These are phyloP conservation scores for Fraxinus excelsior DNA, from an alignment of 257 asterid genomes.

Conservation along the genomic window DNA sequence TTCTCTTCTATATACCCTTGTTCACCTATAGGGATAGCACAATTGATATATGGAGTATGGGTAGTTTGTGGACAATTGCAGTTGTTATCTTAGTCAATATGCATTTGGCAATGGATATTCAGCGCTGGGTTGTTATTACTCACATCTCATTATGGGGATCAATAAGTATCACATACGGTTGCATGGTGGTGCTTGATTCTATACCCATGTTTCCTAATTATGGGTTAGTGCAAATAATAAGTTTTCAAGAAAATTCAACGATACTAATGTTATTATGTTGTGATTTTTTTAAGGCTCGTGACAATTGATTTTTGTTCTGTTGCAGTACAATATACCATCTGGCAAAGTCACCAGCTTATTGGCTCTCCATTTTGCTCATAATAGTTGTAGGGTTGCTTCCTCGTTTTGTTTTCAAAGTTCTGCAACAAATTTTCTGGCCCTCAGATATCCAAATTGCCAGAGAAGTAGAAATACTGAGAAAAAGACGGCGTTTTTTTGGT, in stretches of 20 bases:
- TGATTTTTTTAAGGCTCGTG: constrained; percentile 17
- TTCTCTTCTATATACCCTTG: constrained; percentile 81
- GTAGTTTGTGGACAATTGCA: constrained; percentile 96
- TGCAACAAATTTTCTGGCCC: constrained; percentile 80
- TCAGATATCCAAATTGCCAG: constrained; percentile 93
- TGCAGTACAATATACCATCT: constrained; percentile 92
- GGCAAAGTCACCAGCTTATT: constrained; percentile 67
- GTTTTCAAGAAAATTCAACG: constrained; percentile 15
- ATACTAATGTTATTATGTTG: background rate
- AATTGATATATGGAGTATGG: constrained; percentile 96
- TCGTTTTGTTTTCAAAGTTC: constrained; percentile 72
- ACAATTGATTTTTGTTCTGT: constrained; percentile 17
- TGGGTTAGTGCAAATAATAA: constrained; percentile 60
- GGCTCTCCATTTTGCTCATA: constrained; percentile 87
- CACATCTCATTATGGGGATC: constrained; percentile 96
- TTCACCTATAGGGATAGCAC: constrained; percentile 72
- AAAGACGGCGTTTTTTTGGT: constrained; percentile 41
- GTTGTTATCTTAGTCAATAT: constrained; percentile 86
- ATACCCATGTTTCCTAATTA: constrained; percentile 73
- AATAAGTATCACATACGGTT: constrained; percentile 49
- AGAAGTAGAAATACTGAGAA: constrained; percentile 83
- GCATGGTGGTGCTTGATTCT: constrained; percentile 78
- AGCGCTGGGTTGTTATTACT: constrained; percentile 79
- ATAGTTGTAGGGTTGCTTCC: constrained; percentile 86
- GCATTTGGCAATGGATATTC: constrained; percentile 95